Evolutionary conservation across 2,329 filamentous ascomycete genomes (phyloP).

Genomic region (Diplodia mutila): DNA sequence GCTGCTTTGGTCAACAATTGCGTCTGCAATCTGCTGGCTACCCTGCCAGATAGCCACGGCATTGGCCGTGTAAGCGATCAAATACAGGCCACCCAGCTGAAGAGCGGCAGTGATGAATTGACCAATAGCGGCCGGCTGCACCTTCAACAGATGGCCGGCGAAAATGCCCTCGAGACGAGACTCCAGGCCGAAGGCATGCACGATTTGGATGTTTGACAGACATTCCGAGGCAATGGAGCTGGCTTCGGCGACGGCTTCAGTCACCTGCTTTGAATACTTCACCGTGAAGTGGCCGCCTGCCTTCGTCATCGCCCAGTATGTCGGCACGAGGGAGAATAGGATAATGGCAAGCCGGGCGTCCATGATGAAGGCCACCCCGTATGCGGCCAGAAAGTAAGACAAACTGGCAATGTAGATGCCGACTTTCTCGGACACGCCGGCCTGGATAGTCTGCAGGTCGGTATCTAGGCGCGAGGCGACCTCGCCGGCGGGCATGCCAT

Average conservation of each 20-base stretch:
- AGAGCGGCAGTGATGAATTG: slow-evolving; percentile 11
- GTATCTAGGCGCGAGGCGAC: slow-evolving; percentile 7
- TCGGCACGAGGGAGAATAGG: slow-evolving; percentile 62
- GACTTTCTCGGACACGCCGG: slow-evolving; percentile 21
- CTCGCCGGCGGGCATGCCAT: slow-evolving; percentile 2
- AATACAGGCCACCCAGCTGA: slow-evolving; percentile 11
- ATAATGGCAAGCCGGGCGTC: slow-evolving; percentile 8
- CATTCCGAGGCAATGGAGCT: slow-evolving; percentile 16
- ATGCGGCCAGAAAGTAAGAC: slow-evolving; percentile 17
- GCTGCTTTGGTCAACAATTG: neutral
- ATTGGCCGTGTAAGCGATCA: slow-evolving; percentile 12
- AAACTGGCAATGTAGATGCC: slow-evolving; percentile 14
- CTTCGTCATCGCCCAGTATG: slow-evolving; percentile 62
- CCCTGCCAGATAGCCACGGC: slow-evolving; percentile 22
- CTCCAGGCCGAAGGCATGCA: slow-evolving; percentile 10
- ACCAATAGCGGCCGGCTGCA: slow-evolving; percentile 12
- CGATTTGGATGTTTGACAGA: slow-evolving; percentile 13
- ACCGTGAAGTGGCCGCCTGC: neutral
- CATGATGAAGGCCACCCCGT: slow-evolving; percentile 18
- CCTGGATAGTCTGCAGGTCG: slow-evolving; percentile 21
- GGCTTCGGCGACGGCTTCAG: slow-evolving; percentile 11
- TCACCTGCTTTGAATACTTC: slow-evolving; percentile 7
- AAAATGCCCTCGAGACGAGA: slow-evolving; percentile 13
- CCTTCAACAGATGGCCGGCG: slow-evolving; percentile 11
- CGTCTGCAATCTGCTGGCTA: slow-evolving; percentile 14